phyloP scores from a whole-genome alignment of 2,329 filamentous ascomycete species.

The Aspergillus flavus region DNA sequence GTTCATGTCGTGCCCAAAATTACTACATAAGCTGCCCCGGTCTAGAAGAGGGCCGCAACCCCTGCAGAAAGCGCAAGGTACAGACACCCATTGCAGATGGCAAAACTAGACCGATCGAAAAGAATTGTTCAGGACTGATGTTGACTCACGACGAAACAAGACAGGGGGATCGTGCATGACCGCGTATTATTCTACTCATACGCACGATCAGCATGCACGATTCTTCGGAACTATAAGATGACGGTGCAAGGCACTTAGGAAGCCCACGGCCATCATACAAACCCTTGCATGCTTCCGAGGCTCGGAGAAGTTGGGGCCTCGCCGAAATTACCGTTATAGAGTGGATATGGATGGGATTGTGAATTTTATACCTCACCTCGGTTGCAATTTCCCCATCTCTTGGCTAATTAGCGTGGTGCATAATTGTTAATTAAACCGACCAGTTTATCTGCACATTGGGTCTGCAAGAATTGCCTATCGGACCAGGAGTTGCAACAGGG shows the following conservation, averaged over 20 bases:
- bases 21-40: background rate
- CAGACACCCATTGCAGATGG: background rate
- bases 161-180: background rate
- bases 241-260: background rate
- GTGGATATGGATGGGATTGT: background rate
- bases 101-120: background rate
- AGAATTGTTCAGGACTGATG: background rate
- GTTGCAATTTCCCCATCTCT: background rate
- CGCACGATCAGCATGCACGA: background rate
- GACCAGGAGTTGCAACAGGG: background rate
- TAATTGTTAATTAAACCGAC: background rate
- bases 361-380: background rate
- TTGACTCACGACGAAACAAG: conserved; percentile 1
- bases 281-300: background rate
- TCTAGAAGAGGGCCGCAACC: background rate
- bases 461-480: background rate
- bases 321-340: background rate
- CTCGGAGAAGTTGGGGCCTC: background rate
- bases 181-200: background rate
- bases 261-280: background rate
- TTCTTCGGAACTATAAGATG: background rate
- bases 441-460: background rate
- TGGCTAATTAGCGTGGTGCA: background rate
- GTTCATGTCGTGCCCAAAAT: background rate
- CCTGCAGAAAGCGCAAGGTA: conserved; percentile 3